phyloP scores from a whole-genome alignment of 306 rosid species.

The Begonia masoniana region DNA sequence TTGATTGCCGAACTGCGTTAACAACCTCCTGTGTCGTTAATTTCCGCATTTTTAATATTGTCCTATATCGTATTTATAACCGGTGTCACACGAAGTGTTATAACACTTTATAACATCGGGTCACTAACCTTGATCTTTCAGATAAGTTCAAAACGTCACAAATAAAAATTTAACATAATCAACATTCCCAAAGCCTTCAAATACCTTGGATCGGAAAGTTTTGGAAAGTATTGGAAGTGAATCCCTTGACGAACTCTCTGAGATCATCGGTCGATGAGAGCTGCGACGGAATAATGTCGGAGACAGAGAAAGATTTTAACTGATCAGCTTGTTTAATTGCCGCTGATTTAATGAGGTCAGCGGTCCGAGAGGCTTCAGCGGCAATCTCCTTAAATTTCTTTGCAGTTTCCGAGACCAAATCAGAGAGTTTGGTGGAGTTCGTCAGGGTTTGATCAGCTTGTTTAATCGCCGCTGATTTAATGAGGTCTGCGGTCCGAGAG shows the following conservation, averaged over 20 bases:
- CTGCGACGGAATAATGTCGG: constrained; percentile 67
- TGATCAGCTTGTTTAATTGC: constrained; percentile 77
- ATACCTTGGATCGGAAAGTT: constrained; percentile 71
- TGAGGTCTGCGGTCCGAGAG: constrained; percentile 74
- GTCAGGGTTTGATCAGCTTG: constrained; percentile 59
- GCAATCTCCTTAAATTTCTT: constrained; percentile 87
- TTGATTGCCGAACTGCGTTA: too few relatives aligned
- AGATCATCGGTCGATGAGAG: constrained; percentile 66
- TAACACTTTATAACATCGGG: too few relatives aligned
- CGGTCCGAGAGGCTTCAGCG: constrained; percentile 86
- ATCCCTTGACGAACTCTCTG: constrained; percentile 71
- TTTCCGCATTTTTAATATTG: too few relatives aligned
- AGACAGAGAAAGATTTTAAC: constrained; percentile 62
- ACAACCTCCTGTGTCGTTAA: too few relatives aligned
- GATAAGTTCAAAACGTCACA: neutral
- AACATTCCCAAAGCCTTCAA: neutral
- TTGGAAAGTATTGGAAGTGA: constrained; percentile 76
- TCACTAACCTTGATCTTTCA: too few relatives aligned
- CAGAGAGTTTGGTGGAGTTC: constrained; percentile 53
- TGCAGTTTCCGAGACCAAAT: constrained; percentile 85
- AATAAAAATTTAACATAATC: neutral
- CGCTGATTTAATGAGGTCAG: constrained; percentile 70
- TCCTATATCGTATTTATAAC: too few relatives aligned
- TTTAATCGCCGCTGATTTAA: constrained; percentile 67
- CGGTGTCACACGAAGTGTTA: too few relatives aligned